Base-by-base conservation (phyloP, 768 basidiomycete genomes). In the Serendipita sp. region DNA sequence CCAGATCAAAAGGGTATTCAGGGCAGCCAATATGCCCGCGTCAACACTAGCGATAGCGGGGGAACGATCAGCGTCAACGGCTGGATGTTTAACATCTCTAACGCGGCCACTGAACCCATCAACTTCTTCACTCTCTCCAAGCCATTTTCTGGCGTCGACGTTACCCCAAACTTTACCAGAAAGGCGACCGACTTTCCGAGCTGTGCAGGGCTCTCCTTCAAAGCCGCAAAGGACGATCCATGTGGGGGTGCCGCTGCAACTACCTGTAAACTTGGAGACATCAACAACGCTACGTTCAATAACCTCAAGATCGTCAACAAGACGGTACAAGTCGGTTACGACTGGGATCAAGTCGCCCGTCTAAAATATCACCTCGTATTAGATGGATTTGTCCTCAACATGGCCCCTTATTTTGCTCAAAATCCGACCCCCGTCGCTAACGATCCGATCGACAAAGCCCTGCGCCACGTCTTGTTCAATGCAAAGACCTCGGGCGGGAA, bases 341-440 rank as follows among this genome's bases (percentile, higher is more conserved):
- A 85, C 62, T 99, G 96, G 96, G 78, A 80, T 55, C 91, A 97
- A 71, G 86, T 98, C 29, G 79, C 86, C 0, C 71, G 68, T n/a
- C 76, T 89, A 18, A 66, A 76, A 43, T 82, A 86, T 69, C 94
- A 87, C 75, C 75, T 98, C 69, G 94, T 97, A 37, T 73, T 98
- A 63, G 93, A 98, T 69, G 96, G 96, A 36, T 82, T 85, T 44
- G 96, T 99, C 52, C 83, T 98, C 72, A 96, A 99, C 75, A 81
- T 99, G 76, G 79, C 79, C 63, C 86, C 92, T 3, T 99, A 99
- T 77, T 77, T 96, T 63, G 72, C 75, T 27, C 79, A 85, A 18
- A 88, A 96, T 69, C 83, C 84, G 23, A 80, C 68, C 33, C 71
- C 88, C 10, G 79, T 94, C 62, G 69, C 83, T 4, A 77, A 79